Conservation (phyloP, 306 rosid genomes). For the Sphenostylis stenocarpa region DNA sequence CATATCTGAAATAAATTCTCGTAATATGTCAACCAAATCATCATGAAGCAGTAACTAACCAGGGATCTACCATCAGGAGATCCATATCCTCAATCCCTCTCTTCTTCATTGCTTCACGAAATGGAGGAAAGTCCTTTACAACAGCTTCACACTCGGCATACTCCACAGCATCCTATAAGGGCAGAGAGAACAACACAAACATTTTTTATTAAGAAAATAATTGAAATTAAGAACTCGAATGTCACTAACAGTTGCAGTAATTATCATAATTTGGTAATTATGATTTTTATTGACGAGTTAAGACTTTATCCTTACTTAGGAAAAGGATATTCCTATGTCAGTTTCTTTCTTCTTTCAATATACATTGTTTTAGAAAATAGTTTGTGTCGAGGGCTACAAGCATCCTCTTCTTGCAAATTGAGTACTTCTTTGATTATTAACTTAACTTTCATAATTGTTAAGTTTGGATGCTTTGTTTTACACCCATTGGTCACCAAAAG, state of each 20-base stretch:
- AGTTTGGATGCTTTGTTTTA: neutral
- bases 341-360: neutral
- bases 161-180: conserved; percentile 70
- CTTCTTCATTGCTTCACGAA: conserved; percentile 81
- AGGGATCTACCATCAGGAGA: conserved; percentile 86
- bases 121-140: conserved; percentile 70
- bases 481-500: conserved; percentile 13
- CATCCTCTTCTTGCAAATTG: neutral
- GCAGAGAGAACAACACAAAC: neutral
- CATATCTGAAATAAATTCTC: neutral
- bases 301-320: neutral
- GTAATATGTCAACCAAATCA: neutral
- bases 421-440: neutral
- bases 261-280: neutral
- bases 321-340: neutral
- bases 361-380: conserved; percentile 3
- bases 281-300: neutral
- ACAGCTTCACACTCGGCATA: conserved; percentile 89
- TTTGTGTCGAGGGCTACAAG: neutral
- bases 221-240: neutral
- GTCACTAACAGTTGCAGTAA: neutral
- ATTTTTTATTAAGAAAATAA: neutral
- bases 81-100: conserved; percentile 91
- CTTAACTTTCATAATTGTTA: neutral
- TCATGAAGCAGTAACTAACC: conserved; percentile 46